Evolutionary conservation across 2,329 filamentous ascomycete genomes (phyloP).

Genomic region (Nothopassalora personata): DNA sequence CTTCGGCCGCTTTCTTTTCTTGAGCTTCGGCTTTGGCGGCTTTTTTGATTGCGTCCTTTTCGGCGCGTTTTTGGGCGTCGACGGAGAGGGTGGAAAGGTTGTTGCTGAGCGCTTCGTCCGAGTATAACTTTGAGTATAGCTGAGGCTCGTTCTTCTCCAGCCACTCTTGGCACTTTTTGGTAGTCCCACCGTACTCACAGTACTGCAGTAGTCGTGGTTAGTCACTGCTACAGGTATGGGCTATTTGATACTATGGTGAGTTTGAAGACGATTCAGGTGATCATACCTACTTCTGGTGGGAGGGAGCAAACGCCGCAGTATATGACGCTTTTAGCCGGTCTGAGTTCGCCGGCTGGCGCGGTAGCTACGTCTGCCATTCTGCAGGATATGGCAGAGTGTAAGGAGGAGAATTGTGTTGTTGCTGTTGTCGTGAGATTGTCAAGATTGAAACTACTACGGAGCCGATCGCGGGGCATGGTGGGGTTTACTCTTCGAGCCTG

Average conservation of each 20-base stretch:
- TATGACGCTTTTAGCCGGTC: constrained; percentile 48
- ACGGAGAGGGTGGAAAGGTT: constrained; percentile 81
- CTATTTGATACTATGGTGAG: neutral
- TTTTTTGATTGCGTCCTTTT: constrained; percentile 96
- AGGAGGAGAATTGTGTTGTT: neutral
- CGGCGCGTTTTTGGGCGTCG: constrained; percentile 88
- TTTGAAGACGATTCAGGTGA: constrained; percentile 8
- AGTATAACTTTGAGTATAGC: constrained; percentile 78
- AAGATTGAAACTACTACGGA: neutral
- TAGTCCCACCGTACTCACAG: constrained; percentile 95
- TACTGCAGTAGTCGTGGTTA: constrained; percentile 55
- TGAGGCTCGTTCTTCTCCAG: constrained; percentile 67
- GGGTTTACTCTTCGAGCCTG: neutral
- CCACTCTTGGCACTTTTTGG: constrained; percentile 97
- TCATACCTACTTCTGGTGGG: constrained; percentile 60
- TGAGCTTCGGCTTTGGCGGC: constrained; percentile 85
- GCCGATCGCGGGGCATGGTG: neutral
- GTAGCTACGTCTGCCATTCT: constrained; percentile 30
- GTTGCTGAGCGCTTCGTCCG: constrained; percentile 66
- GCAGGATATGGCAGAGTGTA: neutral
- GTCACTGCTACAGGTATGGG: constrained; percentile 1
- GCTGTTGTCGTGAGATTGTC: neutral
- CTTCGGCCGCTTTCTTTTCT: constrained; percentile 76
- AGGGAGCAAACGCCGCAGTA: constrained; percentile 64
- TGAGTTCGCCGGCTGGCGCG: constrained; percentile 18